phyloP scores from a whole-genome alignment of 129 eudicot species.

The Chrysanthemum makinoi region DNA sequence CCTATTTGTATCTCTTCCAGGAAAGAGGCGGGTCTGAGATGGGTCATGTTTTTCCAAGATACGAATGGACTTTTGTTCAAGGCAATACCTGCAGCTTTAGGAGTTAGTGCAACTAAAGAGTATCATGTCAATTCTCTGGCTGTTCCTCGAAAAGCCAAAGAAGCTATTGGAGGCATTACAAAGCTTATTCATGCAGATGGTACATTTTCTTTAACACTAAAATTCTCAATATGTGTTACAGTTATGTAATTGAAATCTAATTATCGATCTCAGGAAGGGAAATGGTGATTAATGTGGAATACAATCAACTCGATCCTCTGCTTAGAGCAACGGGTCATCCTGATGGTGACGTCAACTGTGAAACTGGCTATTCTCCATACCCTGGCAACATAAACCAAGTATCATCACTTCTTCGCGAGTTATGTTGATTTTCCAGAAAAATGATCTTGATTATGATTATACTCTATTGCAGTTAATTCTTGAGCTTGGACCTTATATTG shows the following conservation, averaged over 20 bases:
- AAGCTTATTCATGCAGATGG: slow-evolving; percentile 97
- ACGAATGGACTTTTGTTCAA: slow-evolving; percentile 98
- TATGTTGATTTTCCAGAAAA: neutral
- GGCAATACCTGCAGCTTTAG: slow-evolving; percentile 97
- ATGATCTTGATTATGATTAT: neutral
- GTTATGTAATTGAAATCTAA: neutral
- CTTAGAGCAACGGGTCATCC: slow-evolving; percentile 91
- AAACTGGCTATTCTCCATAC: slow-evolving; percentile 94
- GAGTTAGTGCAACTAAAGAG: slow-evolving; percentile 75
- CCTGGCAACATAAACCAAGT: slow-evolving; percentile 99
- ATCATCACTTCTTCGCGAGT: neutral
- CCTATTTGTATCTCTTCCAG: slow-evolving; percentile 35
- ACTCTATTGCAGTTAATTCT: slow-evolving; percentile 60
- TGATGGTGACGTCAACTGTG: slow-evolving; percentile 88
- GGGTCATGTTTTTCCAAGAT: slow-evolving; percentile 97
- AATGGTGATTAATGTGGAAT: slow-evolving; percentile 98
- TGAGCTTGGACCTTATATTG: slow-evolving; percentile 83
- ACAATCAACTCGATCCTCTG: slow-evolving; percentile 98
- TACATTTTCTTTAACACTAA: slow-evolving; percentile 21
- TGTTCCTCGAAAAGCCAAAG: slow-evolving; percentile 97
- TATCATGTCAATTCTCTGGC: slow-evolving; percentile 99
- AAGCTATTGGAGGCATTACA: slow-evolving; percentile 98
- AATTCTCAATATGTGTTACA: neutral
- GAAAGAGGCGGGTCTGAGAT: slow-evolving; percentile 86
- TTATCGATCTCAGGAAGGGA: slow-evolving; percentile 61